These are phyloP conservation scores for Ceratocystis diversiconidia DNA, from an alignment of 2,329 filamentous ascomycete genomes.

Conservation along the genomic window DNA sequence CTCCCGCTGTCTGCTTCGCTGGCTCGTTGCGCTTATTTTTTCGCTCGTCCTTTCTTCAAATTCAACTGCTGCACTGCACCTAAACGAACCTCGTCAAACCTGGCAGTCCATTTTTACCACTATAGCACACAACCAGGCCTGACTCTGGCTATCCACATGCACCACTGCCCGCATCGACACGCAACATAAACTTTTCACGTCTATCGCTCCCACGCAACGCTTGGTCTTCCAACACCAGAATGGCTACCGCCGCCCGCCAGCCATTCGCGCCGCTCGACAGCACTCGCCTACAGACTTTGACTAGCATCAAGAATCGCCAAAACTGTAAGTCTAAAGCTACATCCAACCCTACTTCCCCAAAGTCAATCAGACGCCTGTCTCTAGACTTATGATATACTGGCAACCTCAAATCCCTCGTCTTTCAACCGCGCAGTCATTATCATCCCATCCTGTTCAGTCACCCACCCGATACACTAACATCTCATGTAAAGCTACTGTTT, in stretches of 20 bases:
- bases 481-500: background rate
- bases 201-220: background rate
- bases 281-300: slow-evolving; percentile 55
- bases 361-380: background rate
- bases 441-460: slow-evolving; percentile 23
- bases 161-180: background rate
- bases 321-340: slow-evolving; percentile 40
- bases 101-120: background rate
- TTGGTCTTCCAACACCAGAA: slow-evolving; percentile 23
- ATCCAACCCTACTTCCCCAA: background rate
- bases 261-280: slow-evolving; percentile 62
- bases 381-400: background rate
- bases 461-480: slow-evolving; percentile 20
- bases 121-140: background rate
- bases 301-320: slow-evolving; percentile 65
- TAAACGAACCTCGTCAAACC: slow-evolving; percentile 2
- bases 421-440: background rate
- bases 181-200: background rate
- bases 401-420: background rate
- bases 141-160: background rate
- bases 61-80: background rate
- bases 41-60: background rate
- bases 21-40: slow-evolving; percentile 1
- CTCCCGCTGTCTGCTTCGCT: slow-evolving; percentile 10
- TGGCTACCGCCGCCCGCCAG: slow-evolving; percentile 48